Base-by-base conservation (phyloP, 2,329 filamentous ascomycete genomes). In the Seiridium unicorne region DNA sequence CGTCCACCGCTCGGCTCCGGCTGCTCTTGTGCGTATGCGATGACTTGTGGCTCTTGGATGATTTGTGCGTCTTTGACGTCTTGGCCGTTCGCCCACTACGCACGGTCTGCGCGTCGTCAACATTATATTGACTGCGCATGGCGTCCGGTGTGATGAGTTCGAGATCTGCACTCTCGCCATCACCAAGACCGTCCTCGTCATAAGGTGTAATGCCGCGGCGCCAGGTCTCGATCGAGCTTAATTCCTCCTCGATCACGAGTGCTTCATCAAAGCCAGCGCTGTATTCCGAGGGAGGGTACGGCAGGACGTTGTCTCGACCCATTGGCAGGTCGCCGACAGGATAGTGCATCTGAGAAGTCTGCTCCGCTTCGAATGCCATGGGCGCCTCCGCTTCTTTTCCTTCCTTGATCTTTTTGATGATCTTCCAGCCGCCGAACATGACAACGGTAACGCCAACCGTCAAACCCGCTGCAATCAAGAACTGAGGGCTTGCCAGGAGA, bases 361-460 rank as follows among this genome's bases (percentile, higher is more conserved):
- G 44, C 47, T 47, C 7, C 13, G 56, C 32, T 42, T 69, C 64
- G 48, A 74, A 71, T 1, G 72, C 73, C 66, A 75, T 71, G 34
- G 61, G 51, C 32, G 49, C 61, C 10, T 31, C 31, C 31, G 64
- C 61, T 42, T 70, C 68, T 48, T 72, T 72, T 13, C 70, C 72
- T 58, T 83, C 81, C 61, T 76, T 75, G 65, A 98, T 91, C 67
- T 88, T 89, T 81, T 97, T 96, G 76, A 99, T 88, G 73, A 99
- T 97, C 78, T 97, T 98, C 84, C 92, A 98, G 4, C 95, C 94
- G 58, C 95, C 95, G 62, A 99, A 92, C 73, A 95, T 93, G 68
- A 99, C 92, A 7, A 98, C 88, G 0, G 95, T 98, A n/a, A 97
- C 89, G 11, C 95, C 95, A 0, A 97, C 88, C 0, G 91, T 92